A percentile compares a stretch with the other conserved stretches of the same genome.
Evolutionary conservation across 2,329 filamentous ascomycete genomes (phyloP).

Genomic region (Cladophialophora bantiana): DNA sequence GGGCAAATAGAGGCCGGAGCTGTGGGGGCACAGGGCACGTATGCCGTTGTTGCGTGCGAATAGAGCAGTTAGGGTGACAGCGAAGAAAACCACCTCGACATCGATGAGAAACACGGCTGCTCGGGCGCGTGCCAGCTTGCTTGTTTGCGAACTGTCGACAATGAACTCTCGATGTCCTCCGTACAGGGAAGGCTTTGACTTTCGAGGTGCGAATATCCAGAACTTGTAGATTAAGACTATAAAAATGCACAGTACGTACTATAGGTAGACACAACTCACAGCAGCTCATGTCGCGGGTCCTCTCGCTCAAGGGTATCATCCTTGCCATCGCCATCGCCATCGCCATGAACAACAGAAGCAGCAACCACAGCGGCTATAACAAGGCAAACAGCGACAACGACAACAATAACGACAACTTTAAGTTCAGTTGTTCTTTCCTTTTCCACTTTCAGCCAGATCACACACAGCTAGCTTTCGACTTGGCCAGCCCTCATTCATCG

Average conservation of each 20-base stretch:
- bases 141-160: too few species aligned
- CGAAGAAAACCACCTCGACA: too few species aligned
- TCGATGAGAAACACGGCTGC: too few species aligned
- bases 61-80: too few species aligned
- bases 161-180: too few species aligned
- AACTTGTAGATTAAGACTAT: background rate
- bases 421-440: background rate
- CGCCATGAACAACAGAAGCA: background rate
- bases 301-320: conserved; percentile 3
- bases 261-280: background rate
- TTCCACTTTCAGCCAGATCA: background rate
- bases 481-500: conserved; percentile 25
- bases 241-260: background rate
- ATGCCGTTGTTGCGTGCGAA: too few species aligned
- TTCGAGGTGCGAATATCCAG: background rate
- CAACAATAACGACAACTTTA: background rate
- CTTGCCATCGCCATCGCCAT: background rate
- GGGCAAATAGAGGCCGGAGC: too few species aligned
- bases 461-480: background rate
- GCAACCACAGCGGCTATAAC: too few species aligned
- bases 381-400: too few species aligned
- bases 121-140: too few species aligned
- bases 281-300: background rate
- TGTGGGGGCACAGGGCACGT: too few species aligned
- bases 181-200: too few species aligned